A percentile compares a stretch with the other conserved stretches of the same genome.
Conservation (phyloP, 352 stramenopile species). For the Lagenidium giganteum region DNA sequence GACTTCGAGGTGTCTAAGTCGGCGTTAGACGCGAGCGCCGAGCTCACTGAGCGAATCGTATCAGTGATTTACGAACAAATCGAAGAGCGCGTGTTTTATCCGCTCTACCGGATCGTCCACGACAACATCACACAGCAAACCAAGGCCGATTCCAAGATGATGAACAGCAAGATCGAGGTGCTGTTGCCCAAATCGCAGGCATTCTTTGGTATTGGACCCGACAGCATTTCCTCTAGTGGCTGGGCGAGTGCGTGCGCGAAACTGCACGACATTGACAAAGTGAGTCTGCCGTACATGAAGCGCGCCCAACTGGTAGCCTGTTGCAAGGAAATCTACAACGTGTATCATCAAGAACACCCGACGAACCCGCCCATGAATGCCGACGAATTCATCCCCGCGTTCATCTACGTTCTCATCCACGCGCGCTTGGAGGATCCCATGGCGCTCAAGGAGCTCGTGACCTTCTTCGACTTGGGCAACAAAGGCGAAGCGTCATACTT, state of each 20-base stretch:
- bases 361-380: constrained; percentile 74
- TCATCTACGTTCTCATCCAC: constrained; percentile 86
- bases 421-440: constrained; percentile 60
- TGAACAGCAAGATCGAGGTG: constrained; percentile 81
- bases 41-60: constrained; percentile 63
- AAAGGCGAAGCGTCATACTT: constrained; percentile 84
- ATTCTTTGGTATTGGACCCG: constrained; percentile 78
- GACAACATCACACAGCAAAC: constrained; percentile 57
- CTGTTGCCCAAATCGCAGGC: constrained; percentile 69
- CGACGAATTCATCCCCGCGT: constrained; percentile 83
- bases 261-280: constrained; percentile 72
- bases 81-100: constrained; percentile 81
- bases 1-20: constrained; percentile 18
- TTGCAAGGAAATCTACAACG: constrained; percentile 81
- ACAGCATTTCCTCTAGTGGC: constrained; percentile 51
- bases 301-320: constrained; percentile 59
- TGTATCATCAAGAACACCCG: constrained; percentile 69
- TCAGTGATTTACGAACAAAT: constrained; percentile 78
- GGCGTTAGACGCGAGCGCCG: constrained; percentile 20
- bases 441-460: constrained; percentile 74
- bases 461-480: constrained; percentile 63
- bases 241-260: constrained; percentile 56
- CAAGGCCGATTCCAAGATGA: constrained; percentile 57
- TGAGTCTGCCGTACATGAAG: constrained; percentile 82
- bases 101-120: constrained; percentile 63